Base-by-base conservation (phyloP, 2,329 filamentous ascomycete species). In the Berkeleyomyces basicola region DNA sequence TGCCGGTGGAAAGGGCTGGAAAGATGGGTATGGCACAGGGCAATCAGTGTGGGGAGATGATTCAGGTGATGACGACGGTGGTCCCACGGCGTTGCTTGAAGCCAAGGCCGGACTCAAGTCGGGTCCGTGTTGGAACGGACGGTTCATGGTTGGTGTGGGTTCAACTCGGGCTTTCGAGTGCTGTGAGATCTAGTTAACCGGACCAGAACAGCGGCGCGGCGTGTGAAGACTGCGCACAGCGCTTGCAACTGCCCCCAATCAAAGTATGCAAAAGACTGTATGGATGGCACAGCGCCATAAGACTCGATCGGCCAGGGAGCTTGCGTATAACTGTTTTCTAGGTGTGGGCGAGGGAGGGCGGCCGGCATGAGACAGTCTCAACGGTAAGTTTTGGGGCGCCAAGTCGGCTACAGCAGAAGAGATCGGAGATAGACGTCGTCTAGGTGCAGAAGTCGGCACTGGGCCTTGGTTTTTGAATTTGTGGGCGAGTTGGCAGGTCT, bases 121-220 rank as follows among this genome's bases (percentile, higher is more conserved):
- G 23, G 63, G 53, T 36, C 61, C 39, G n/a, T 61, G 59, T 23
- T 59, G 10, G n/a, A 40, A 64, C 31, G 51, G 53, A 23, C 39
- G 63, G 51, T 64, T 64, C 63, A 64, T 64, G 42, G 43, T 33
- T 58, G 33, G 4, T 46, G 14, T 44, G 3, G 33, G 37, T 58
- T 14, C n/a, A 55, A 16, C 49, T 39, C 14, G 36, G 14, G n/a
- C 31, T 6, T 2, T 14, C 36, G 9, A 33, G 10, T 10, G 33
- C 11, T 1, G 49, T 7, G 3, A 16, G 10, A 36, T 37, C 7
- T 55, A 23, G 10, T 33, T 3, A 39, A 33, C 33, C 36, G 33
- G 14, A 33, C 33, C 33, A 37, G n/a, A 33, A 55, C 33, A 55
- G 49, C 49, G 49, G 36, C 49, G 11, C 49, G 11, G 14, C 37